Evolutionary conservation across 2,329 filamentous ascomycete genomes (phyloP).

Genomic region (Aspergillus sp.): DNA sequence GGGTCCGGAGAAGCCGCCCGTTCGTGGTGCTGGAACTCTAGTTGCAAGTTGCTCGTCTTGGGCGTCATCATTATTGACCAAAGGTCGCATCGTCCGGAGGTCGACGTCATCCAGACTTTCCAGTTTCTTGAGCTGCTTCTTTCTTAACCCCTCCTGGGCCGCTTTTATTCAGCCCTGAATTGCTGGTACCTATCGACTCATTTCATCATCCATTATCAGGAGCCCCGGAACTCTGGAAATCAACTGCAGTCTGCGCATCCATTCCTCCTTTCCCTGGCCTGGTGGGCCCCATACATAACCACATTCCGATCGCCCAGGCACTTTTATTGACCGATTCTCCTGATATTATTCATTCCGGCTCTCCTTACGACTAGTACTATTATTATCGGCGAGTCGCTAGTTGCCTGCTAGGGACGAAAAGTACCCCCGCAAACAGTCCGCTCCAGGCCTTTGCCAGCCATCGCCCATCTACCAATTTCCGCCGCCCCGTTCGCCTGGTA

Average conservation of each 20-base stretch:
- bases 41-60: slow-evolving; percentile 9
- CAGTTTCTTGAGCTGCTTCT: neutral
- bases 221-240: neutral
- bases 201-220: neutral
- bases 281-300: slow-evolving; percentile 14
- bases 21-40: slow-evolving; percentile 1
- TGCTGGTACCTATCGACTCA: neutral
- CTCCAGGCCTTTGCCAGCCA: slow-evolving; percentile 18
- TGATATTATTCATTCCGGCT: neutral
- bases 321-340: neutral
- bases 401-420: slow-evolving; percentile 1
- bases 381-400: slow-evolving; percentile 4
- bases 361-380: neutral
- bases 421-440: slow-evolving; percentile 30
- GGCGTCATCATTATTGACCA: slow-evolving; percentile 22
- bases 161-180: neutral
- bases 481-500: slow-evolving; percentile 30
- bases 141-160: slow-evolving; percentile 9
- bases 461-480: slow-evolving; percentile 9
- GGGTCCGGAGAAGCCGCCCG: slow-evolving; percentile 17
- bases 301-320: slow-evolving; percentile 15
- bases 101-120: slow-evolving; percentile 38
- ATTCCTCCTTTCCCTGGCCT: slow-evolving; percentile 5
- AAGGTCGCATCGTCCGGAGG: slow-evolving; percentile 23
- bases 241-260: neutral